Evolutionary conservation across 164 flowering plant species (phyloP), one percentile per base, ranked within the genome.

Genomic region (Buxus sempervirens): DNA sequence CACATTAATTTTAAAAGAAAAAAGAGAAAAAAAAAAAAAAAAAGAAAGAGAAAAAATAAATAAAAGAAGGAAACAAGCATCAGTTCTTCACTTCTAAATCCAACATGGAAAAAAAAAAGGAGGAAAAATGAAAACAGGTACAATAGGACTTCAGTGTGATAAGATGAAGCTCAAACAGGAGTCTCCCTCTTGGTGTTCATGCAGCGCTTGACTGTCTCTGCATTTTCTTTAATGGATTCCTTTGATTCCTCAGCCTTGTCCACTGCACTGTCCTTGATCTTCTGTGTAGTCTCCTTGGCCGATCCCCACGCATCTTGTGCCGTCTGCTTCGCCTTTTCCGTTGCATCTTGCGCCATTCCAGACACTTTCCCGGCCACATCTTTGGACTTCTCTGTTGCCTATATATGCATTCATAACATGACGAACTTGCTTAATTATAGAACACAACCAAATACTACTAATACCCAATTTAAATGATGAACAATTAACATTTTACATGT

Each of bases 111-210:
- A 32, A 7, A 32, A 7, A 3, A 32, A 32, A 32, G 38, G 7
- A 32, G 38, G 5, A 3, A 32, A 32, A 32, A 32, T 32, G 38
- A 32, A 3, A 32, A 32, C 38, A 32, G 7, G 5, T 3, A 32
- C 3, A 32, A 7, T 32, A 32, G 38, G 3, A 32, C 38, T 32
- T 32, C 38, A 32, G 7, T 32, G 38, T 7, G 7, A 32, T 3
- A 32, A 32, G n/a, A n/a, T n/a, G n/a, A n/a, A n/a, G n/a, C n/a
- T n/a, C n/a, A n/a, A n/a, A n/a, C n/a, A n/a, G n/a, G n/a, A n/a
- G n/a, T n/a, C n/a, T n/a, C n/a, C n/a, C 69, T 65, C 64, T 76
- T 79, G 51, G 74, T 56, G 73, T 76, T 79, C 75, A 75, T 76
- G 72, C 65, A 55, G 32, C 48, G 63, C 70, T 75, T 65, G 9